phyloP scores from a whole-genome alignment of 176 grass and related monocot species.

The Saccharum spontaneum region DNA sequence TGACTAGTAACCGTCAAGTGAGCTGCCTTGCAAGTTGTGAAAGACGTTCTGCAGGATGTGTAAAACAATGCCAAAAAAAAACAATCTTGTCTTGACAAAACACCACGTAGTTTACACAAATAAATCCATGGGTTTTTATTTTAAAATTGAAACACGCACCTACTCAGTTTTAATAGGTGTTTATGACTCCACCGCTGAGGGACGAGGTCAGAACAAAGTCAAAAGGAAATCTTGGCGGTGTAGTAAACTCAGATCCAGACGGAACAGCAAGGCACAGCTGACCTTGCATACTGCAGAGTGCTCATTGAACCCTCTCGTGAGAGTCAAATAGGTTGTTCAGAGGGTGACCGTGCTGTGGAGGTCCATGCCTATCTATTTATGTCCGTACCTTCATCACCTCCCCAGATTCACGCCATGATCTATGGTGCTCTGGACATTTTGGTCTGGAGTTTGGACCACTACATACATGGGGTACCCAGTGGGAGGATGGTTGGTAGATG shows the following conservation, averaged over 20 bases:
- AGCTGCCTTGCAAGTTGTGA: neutral
- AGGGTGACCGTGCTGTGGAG: slow-evolving; percentile 33
- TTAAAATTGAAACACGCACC: neutral
- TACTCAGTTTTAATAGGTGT: neutral
- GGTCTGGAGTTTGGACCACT: slow-evolving; percentile 26
- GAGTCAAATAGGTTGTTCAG: slow-evolving; percentile 41
- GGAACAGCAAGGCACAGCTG: slow-evolving; percentile 23
- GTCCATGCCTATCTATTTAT: slow-evolving; percentile 13
- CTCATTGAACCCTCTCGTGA: slow-evolving; percentile 17
- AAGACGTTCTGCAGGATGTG: neutral
- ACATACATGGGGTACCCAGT: slow-evolving; percentile 23
- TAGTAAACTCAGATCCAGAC: slow-evolving; percentile 32
- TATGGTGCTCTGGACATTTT: slow-evolving; percentile 15
- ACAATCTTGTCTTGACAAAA: neutral
- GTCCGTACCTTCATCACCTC: slow-evolving; percentile 26
- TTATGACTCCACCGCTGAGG: neutral
- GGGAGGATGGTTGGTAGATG: slow-evolving; percentile 32
- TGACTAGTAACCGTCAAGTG: slow-evolving; percentile 17
- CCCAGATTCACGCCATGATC: slow-evolving; percentile 37
- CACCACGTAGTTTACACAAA: neutral
- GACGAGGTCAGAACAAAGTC: slow-evolving; percentile 2
- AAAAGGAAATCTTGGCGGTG: slow-evolving; percentile 8
- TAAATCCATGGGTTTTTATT: neutral
- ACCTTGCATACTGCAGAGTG: neutral
- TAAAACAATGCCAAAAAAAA: neutral